phyloP scores from a whole-genome alignment of 2,329 filamentous ascomycete species.

The Diaporthe aspalathi region DNA sequence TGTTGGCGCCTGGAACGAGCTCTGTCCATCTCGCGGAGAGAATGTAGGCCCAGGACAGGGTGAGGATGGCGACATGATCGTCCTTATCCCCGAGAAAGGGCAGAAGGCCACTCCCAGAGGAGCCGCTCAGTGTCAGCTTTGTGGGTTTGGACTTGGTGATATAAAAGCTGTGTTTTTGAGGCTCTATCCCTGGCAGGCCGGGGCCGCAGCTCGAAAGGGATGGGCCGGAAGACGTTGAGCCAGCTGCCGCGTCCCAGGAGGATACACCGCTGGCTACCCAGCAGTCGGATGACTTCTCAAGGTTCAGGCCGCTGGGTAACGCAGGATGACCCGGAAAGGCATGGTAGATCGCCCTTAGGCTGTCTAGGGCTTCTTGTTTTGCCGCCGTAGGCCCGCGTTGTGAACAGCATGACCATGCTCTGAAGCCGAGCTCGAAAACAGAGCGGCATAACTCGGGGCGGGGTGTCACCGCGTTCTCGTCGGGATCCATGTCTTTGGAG shows the following conservation, averaged over 20 bases:
- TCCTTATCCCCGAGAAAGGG: slow-evolving; percentile 11
- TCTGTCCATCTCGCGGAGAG: slow-evolving; percentile 28
- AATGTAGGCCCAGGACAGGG: slow-evolving; percentile 21
- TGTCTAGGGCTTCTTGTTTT: not conserved
- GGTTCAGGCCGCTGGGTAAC: not conserved
- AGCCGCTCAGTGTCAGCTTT: not conserved
- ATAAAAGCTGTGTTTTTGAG: not conserved
- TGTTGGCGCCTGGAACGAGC: slow-evolving; percentile 3
- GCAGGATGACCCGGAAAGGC: not conserved
- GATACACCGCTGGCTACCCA: slow-evolving; percentile 10
- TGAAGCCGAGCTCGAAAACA: slow-evolving; percentile 24
- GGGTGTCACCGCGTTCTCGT: slow-evolving; percentile 17
- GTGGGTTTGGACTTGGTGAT: not conserved
- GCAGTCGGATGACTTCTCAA: slow-evolving; percentile 7
- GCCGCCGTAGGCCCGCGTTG: not conserved
- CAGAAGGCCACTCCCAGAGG: not conserved
- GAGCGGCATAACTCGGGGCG: not conserved
- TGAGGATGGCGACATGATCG: slow-evolving; percentile 4
- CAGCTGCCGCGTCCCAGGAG: slow-evolving; percentile 9
- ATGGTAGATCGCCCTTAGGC: not conserved
- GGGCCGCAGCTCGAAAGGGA: not conserved
- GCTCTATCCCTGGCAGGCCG: not conserved
- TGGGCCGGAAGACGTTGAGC: not conserved
- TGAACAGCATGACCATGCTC: not conserved
- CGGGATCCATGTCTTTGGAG: not conserved